A percentile compares a stretch with the other conserved stretches of the same genome.
Evolutionary conservation across 352 stramenopile species (phyloP).

Genomic region (Albugo laibachii): DNA sequence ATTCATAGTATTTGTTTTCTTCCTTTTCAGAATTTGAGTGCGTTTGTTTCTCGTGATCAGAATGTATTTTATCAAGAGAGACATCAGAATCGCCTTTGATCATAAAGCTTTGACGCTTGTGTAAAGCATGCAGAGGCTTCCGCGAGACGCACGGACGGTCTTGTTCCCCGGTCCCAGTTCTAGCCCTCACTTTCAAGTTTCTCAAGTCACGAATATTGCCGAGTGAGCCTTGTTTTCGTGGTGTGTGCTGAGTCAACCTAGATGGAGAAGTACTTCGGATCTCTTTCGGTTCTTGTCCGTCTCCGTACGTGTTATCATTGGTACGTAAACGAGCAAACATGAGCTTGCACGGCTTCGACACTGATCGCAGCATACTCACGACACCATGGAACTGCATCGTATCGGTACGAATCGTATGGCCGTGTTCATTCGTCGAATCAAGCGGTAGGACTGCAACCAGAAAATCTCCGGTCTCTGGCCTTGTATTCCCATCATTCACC

Average conservation of each 20-base stretch:
- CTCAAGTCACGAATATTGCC: not conserved
- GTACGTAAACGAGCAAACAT: constrained; percentile 26
- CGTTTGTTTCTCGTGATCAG: not conserved
- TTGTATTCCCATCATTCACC: constrained; percentile 19
- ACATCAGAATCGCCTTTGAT: not conserved
- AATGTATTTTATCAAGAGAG: no score
- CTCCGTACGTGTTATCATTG: constrained; percentile 8
- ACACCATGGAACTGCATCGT: constrained; percentile 48
- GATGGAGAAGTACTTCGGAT: no score
- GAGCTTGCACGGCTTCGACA: constrained; percentile 32
- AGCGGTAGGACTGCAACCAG: constrained; percentile 21
- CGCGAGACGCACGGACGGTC: no score
- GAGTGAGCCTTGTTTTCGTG: not conserved
- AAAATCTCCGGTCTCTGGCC: constrained; percentile 39
- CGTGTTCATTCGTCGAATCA: constrained; percentile 8
- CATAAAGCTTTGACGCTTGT: not conserved
- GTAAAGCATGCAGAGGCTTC: not conserved
- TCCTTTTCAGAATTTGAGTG: constrained; percentile 1
- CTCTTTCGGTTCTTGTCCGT: not conserved
- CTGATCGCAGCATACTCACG: constrained; percentile 24
- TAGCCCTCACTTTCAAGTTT: not conserved
- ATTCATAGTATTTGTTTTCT: constrained; percentile 34
- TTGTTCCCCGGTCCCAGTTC: no score
- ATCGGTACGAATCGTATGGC: constrained; percentile 15
- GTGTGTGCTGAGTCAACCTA: no score